phyloP scores from a whole-genome alignment of 2,329 filamentous ascomycete species.

The Beauveria pseudobassiana region DNA sequence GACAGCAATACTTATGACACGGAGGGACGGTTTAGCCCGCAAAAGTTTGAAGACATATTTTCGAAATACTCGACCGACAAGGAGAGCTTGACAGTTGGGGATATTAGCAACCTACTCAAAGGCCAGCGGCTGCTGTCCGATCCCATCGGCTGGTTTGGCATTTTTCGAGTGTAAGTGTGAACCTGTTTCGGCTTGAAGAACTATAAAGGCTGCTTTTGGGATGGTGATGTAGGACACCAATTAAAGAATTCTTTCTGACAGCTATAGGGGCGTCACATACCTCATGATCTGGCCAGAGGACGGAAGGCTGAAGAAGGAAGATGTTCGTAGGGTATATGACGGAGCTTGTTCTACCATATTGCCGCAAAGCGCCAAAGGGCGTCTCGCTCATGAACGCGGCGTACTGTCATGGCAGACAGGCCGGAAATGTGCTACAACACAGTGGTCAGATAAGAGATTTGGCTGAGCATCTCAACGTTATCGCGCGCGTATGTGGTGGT shows the following conservation, averaged over 20 bases:
- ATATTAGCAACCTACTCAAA: constrained; percentile 29
- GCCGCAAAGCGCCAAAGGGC: neutral
- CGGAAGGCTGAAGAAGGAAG: constrained; percentile 49
- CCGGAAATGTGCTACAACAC: no score
- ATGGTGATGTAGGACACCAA: neutral
- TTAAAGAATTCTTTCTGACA: neutral
- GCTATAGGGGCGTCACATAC: constrained; percentile 29
- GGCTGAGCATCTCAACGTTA: no score
- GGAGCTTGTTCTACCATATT: constrained; percentile 15
- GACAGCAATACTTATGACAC: constrained; percentile 39
- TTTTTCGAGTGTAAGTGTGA: constrained; percentile 20
- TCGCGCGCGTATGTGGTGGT: no score
- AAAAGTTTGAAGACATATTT: constrained; percentile 44
- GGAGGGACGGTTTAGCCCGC: constrained; percentile 40
- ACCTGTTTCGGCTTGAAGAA: neutral
- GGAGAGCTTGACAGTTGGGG: constrained; percentile 29
- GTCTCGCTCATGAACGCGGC: no score
- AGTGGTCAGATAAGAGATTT: no score
- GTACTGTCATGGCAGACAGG: no score
- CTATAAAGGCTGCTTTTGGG: neutral
- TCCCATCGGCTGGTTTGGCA: constrained; percentile 28
- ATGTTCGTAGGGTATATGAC: constrained; percentile 25
- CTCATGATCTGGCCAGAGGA: constrained; percentile 46
- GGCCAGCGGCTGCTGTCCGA: constrained; percentile 35
- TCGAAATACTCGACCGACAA: constrained; percentile 35